Conservation (phyloP, 257 asterid species). For the Rubia yunnanensis region DNA sequence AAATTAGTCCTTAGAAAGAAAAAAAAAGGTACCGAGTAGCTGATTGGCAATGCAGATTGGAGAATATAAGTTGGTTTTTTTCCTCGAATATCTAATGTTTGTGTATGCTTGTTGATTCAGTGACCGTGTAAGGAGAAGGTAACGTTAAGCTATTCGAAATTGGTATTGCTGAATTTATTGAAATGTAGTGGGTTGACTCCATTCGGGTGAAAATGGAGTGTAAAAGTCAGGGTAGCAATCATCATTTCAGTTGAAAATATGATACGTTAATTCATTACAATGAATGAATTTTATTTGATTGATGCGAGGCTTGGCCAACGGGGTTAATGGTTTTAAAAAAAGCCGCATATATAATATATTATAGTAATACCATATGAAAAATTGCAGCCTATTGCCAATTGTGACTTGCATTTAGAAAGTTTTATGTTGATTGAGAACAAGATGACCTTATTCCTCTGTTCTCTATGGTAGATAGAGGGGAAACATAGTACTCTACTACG, state of each 20-base stretch:
- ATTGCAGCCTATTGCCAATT: background rate
- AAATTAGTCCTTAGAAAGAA: too few species aligned
- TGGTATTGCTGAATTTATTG: background rate
- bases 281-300: too few species aligned
- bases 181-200: too few species aligned
- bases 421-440: background rate
- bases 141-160: too few species aligned
- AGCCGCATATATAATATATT: background rate
- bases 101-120: background rate
- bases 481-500: too few species aligned
- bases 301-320: too few species aligned
- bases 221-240: background rate
- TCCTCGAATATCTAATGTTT: background rate
- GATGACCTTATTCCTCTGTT: background rate
- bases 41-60: too few species aligned
- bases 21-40: too few species aligned
- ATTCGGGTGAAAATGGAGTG: background rate
- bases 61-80: background rate
- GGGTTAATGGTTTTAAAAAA: too few species aligned
- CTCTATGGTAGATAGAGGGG: too few species aligned
- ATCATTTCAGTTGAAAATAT: too few species aligned
- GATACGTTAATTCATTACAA: too few species aligned
- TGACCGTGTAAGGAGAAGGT: background rate
- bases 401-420: background rate
- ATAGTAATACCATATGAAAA: background rate